Percentiles rank a stretch among this genome's conserved stretches.
phyloP scores from a whole-genome alignment of 164 flowering plant species.

The Stephania cephalantha region DNA sequence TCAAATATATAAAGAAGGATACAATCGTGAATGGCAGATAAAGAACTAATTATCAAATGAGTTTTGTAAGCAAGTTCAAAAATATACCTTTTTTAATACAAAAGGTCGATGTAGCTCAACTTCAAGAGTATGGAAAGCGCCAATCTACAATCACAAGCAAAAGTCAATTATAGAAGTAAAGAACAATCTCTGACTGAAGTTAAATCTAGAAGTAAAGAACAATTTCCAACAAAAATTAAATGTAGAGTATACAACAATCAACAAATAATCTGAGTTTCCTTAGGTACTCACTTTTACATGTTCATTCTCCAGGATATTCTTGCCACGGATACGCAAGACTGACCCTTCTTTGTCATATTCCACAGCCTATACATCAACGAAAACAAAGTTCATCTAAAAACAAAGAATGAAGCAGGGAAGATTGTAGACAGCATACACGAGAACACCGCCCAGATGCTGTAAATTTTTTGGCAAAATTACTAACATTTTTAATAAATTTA shows the following conservation, averaged over 20 bases:
- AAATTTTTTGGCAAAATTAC: no score
- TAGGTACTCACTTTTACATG: slow-evolving; percentile 54
- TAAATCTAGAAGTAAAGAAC: background rate
- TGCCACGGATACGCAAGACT: slow-evolving; percentile 74
- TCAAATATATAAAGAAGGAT: background rate
- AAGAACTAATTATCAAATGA: background rate
- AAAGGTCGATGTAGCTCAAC: slow-evolving; percentile 77
- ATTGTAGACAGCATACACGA: background rate
- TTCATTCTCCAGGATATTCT: slow-evolving; percentile 65
- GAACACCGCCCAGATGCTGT: no score
- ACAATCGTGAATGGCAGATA: background rate
- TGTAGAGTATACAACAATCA: background rate
- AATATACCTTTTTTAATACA: slow-evolving; percentile 70
- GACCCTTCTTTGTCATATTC: slow-evolving; percentile 81
- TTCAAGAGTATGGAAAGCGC: slow-evolving; percentile 77
- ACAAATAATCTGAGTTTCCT: background rate
- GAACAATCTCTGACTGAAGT: background rate
- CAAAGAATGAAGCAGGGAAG: background rate
- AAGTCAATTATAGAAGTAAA: background rate
- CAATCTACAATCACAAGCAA: slow-evolving; percentile 47
- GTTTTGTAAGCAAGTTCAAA: background rate
- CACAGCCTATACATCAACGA: slow-evolving; percentile 29
- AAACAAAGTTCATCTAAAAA: background rate
- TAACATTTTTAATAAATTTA: no score
- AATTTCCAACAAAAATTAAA: slow-evolving; percentile 3